Evolutionary conservation across 2,329 filamentous ascomycete species (phyloP).

Genomic region (Scytalidium sp.): DNA sequence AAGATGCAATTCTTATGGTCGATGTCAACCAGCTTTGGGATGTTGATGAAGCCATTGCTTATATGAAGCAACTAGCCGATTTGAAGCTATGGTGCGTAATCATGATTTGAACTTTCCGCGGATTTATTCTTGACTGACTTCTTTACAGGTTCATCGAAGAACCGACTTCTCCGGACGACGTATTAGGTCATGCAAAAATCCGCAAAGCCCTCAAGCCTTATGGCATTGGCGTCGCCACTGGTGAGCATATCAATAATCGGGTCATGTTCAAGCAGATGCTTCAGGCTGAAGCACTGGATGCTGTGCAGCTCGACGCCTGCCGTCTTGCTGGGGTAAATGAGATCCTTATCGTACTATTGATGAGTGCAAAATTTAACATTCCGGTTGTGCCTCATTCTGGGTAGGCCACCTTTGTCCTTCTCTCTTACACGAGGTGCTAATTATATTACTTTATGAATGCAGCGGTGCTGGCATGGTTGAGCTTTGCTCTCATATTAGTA

Average conservation of each 20-base stretch:
- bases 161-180: constrained; percentile 84
- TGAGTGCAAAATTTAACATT: constrained; percentile 56
- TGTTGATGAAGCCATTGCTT: constrained; percentile 75
- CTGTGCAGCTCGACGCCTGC: constrained; percentile 87
- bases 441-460: not conserved
- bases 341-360: constrained; percentile 77
- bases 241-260: constrained; percentile 91
- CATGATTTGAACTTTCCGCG: not conserved
- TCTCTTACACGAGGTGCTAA: not conserved
- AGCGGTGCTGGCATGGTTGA: constrained; percentile 81
- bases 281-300: constrained; percentile 72
- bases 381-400: constrained; percentile 86
- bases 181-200: constrained; percentile 79
- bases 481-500: constrained; percentile 87
- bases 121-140: constrained; percentile 44
- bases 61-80: constrained; percentile 1
- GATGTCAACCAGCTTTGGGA: constrained; percentile 75
- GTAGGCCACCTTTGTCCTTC: not conserved
- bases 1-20: constrained; percentile 77
- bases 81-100: constrained; percentile 1
- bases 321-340: constrained; percentile 85
- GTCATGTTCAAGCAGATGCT: constrained; percentile 90
- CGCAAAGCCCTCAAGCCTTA: constrained; percentile 70
- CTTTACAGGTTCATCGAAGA: constrained; percentile 89
- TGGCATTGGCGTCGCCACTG: constrained; percentile 78